A percentile compares a stretch with the other conserved stretches of the same genome.
phyloP scores from a whole-genome alignment of 805 yeast genomes.

The Candida krabiensis region DNA sequence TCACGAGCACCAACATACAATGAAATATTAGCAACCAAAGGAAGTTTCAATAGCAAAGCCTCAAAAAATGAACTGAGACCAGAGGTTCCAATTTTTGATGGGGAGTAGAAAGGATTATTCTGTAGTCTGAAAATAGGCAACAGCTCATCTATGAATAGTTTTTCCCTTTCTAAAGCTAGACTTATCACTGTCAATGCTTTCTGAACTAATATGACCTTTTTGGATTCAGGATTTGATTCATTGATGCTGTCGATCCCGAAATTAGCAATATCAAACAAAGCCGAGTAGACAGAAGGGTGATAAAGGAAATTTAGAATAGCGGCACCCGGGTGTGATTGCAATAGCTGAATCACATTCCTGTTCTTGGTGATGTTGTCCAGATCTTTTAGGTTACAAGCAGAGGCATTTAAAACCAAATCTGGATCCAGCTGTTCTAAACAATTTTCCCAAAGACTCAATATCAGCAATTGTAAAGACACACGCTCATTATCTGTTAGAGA shows the following conservation, averaged over 20 bases:
- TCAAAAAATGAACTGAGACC: slow-evolving; percentile 69
- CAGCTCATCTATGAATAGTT: slow-evolving; percentile 55
- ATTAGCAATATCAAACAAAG: slow-evolving; percentile 56
- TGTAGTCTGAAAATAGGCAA: slow-evolving; percentile 48
- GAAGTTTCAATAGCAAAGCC: slow-evolving; percentile 67
- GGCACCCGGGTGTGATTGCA: slow-evolving; percentile 71
- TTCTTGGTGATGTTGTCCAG: slow-evolving; percentile 48
- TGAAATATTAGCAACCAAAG: slow-evolving; percentile 71
- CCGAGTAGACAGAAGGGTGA: slow-evolving; percentile 53
- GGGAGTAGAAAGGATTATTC: slow-evolving; percentile 38
- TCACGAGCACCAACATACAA: slow-evolving; percentile 66
- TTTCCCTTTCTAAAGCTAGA: slow-evolving; percentile 52
- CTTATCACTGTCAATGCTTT: slow-evolving; percentile 46
- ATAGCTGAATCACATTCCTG: slow-evolving; percentile 45
- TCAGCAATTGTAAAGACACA: slow-evolving; percentile 49
- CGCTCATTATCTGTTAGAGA: slow-evolving; percentile 36
- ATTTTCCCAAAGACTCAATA: slow-evolving; percentile 51
- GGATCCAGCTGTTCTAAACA: slow-evolving; percentile 54
- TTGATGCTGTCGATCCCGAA: slow-evolving; percentile 59
- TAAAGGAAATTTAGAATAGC: slow-evolving; percentile 63
- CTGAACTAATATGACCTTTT: slow-evolving; percentile 37
- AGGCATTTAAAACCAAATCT: slow-evolving; percentile 49
- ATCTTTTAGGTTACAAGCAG: slow-evolving; percentile 43
- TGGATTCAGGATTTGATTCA: slow-evolving; percentile 36
- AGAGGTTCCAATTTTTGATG: slow-evolving; percentile 51